phyloP scores from a whole-genome alignment of 1,139 yeast genomes.

The Saccharomyces hybrid region DNA sequence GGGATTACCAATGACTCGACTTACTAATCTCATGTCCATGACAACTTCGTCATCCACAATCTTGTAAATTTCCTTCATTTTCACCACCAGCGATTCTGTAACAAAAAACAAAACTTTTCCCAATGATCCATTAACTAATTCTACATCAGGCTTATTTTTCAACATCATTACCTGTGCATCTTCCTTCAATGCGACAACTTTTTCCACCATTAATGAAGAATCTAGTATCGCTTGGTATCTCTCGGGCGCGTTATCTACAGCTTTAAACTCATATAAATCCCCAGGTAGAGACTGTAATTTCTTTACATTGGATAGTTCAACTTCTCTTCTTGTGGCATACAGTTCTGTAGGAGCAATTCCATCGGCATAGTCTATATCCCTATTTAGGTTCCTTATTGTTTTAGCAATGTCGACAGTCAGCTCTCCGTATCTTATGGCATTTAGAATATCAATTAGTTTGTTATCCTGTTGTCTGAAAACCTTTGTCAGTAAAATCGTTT shows the following conservation, averaged over 20 bases:
- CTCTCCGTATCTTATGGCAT: constrained; percentile 61
- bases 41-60: constrained; percentile 21
- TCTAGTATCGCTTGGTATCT: constrained; percentile 35
- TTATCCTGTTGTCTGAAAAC: constrained; percentile 67
- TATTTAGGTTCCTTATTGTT: constrained; percentile 42
- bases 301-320: constrained; percentile 54
- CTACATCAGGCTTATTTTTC: constrained; percentile 73
- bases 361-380: constrained; percentile 54
- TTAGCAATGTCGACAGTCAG: constrained; percentile 40
- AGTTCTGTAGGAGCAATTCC: constrained; percentile 77
- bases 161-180: constrained; percentile 95
- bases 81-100: constrained; percentile 21
- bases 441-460: constrained; percentile 63
- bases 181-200: constrained; percentile 53
- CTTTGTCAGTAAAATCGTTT: constrained; percentile 50
- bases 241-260: constrained; percentile 40
- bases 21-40: constrained; percentile 30
- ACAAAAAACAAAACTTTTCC: constrained; percentile 55
- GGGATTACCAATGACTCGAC: constrained; percentile 28
- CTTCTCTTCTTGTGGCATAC: constrained; percentile 69
- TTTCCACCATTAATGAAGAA: constrained; percentile 59
- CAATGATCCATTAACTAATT: constrained; percentile 80
- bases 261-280: constrained; percentile 33
- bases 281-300: constrained; percentile 45
- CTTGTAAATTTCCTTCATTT: constrained; percentile 19